Evolutionary conservation across 2,329 filamentous ascomycete species (phyloP), one percentile per base, ranked within the genome.

Genomic region (Hypoxylon sp.): DNA sequence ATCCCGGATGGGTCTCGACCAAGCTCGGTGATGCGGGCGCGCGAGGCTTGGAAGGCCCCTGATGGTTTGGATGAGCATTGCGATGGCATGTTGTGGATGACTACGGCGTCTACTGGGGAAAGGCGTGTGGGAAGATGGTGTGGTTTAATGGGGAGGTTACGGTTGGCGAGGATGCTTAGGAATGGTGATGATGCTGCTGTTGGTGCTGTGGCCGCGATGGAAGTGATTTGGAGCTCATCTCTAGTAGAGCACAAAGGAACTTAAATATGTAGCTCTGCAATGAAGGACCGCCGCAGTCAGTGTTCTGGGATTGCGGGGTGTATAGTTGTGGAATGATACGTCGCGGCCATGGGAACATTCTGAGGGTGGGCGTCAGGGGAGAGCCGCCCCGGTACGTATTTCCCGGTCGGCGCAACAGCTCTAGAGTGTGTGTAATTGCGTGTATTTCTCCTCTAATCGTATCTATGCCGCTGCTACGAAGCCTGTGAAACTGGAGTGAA

Each of bases 111-210:
- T 9, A 63, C 50, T 3, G 68, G 68, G 28, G 64, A 51, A 32
- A 55, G 61, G 32, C 44, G 63, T 45, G 64, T n/a, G 67, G 64
- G 8, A 63, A 61, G 61, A 50, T 65, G 53, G 51, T 69, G 11
- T 53, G 40, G 42, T 65, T 63, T 52, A 32, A 44, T 16, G 67
- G 64, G 12, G 52, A 63, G n/a, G 38, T 53, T 24, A 26, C 7
- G 42, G 12, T 14, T 57, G 57, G 45, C 53, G 26, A 30, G 24
- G 12, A n/a, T 7, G 16, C 9, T 8, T 2, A 7, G 24, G 22
- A 36, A 20, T 8, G 30, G 18, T 16, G n/a, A 22, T 24, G n/a
- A n/a, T n/a, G n/a, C n/a, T n/a, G n/a, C n/a, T n/a, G n/a, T n/a
- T n/a, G n/a, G n/a, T n/a, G n/a, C n/a, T n/a, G n/a, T n/a, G 20